Conservation (phyloP, 2,329 filamentous ascomycete species). For the Fonsecaea pugnacius region DNA sequence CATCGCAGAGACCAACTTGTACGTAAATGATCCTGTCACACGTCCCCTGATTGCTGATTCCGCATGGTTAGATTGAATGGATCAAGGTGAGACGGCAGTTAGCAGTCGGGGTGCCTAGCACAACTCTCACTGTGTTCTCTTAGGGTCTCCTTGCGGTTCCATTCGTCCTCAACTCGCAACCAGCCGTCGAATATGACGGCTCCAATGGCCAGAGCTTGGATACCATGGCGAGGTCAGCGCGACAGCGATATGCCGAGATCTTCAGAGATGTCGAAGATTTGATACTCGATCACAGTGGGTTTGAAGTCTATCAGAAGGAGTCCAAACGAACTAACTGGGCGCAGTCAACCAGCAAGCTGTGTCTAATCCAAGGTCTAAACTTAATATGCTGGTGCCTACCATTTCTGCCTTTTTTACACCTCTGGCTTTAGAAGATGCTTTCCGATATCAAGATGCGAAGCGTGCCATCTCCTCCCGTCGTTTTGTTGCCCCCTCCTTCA, state of each 20-base stretch:
- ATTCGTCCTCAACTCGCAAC: conserved; percentile 94
- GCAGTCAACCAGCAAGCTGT: conserved; percentile 34
- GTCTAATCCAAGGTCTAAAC: conserved; percentile 70
- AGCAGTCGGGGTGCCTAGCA: not conserved
- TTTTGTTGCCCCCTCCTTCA: conserved; percentile 96
- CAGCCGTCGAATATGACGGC: conserved; percentile 80
- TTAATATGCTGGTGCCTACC: conserved; percentile 87
- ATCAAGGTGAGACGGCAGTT: conserved; percentile 67
- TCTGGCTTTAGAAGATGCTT: conserved; percentile 83
- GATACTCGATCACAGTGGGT: conserved; percentile 84
- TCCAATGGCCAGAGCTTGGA: conserved; percentile 51
- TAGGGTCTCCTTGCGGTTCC: conserved; percentile 83
- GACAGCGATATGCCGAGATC: conserved; percentile 90
- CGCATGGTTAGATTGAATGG: conserved; percentile 72
- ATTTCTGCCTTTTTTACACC: conserved; percentile 94
- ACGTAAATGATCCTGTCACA: conserved; percentile 36
- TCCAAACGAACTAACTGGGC: conserved; percentile 7
- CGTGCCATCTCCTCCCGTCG: conserved; percentile 87
- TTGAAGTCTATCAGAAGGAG: not conserved
- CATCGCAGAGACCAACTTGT: conserved; percentile 90
- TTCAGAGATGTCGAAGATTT: conserved; percentile 91
- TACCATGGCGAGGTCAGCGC: conserved; percentile 77
- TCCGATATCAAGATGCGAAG: conserved; percentile 83
- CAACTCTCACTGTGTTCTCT: conserved; percentile 33
- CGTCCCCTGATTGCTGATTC: conserved; percentile 26